Percentiles rank a stretch among this genome's conserved stretches.
phyloP scores from a whole-genome alignment of 1,284 basidiomycete species.

The Melampsora larici-populina region DNA sequence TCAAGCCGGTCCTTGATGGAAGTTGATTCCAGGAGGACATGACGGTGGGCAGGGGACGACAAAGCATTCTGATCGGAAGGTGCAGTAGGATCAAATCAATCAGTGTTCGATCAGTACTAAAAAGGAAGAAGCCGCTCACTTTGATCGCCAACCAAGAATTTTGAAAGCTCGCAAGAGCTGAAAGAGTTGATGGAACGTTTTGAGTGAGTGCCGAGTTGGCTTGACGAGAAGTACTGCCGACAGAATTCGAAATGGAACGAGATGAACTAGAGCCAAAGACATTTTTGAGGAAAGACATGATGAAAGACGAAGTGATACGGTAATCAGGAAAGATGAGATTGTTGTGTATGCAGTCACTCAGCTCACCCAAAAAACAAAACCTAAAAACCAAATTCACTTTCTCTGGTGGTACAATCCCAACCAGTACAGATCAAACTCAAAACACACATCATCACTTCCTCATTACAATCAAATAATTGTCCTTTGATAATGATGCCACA shows the following conservation, averaged over 20 bases:
- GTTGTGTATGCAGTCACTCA: no score
- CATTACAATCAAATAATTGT: no score
- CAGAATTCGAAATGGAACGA: background rate
- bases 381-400: no score
- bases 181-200: background rate
- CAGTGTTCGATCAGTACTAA: background rate
- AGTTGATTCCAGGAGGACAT: slow-evolving; percentile 24
- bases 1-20: slow-evolving; percentile 36
- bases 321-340: no score
- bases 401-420: no score
- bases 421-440: no score
- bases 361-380: no score
- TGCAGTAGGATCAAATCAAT: background rate
- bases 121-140: background rate
- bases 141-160: slow-evolving; percentile 33
- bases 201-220: background rate
- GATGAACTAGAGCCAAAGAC: background rate
- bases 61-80: slow-evolving; percentile 22
- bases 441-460: no score
- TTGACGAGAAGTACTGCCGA: background rate
- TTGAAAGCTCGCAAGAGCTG: slow-evolving; percentile 27
- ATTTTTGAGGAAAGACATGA: slow-evolving; percentile 10
- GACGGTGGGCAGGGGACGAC: slow-evolving; percentile 28
- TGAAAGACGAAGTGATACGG: background rate
- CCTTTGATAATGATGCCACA: no score